Base-by-base conservation (phyloP, 2,329 filamentous ascomycete species). In the Pestalotiopsis fici region DNA sequence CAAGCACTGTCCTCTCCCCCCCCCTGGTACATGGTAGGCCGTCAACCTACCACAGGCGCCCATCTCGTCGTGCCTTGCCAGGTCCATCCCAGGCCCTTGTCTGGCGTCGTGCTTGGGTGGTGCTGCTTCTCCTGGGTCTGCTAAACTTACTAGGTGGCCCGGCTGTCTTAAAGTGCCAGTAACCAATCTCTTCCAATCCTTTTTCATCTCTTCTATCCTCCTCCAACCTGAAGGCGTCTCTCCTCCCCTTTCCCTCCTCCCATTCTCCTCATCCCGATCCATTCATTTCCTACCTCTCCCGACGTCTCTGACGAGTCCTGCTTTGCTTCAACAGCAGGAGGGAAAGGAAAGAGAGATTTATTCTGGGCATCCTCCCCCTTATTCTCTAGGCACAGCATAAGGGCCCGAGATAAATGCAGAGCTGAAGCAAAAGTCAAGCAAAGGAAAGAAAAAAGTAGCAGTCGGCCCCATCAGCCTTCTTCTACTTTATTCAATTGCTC, bases 141-240 rank as follows among this genome's bases (percentile, higher is more conserved):
- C 67, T 65, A 23, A 35, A 50, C 43, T 21, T 50, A 50, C 43
- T 50, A 50, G 43, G 43, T 50, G 43, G 67, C 57, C 55, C 56
- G 39, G 67, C 72, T 80, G 80, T 82, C 80, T 83, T 82, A 82
- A 83, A 78, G 78, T 78, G 79, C 78, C 76, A 76, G 76, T 78
- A 77, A 74, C 78, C 77, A 79, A 77, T 86, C 82, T 85, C 81
- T 82, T 82, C 84, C 84, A 85, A 83, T 86, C 85, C 84, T 83
- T 85, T 83, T 83, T 82, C 82, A 78, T 82, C 81, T 82, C 79
- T 80, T 83, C 80, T 79, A 81, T 85, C 82, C 82, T 85, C 80
- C 81, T 86, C 83, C 82, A 82, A 83, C 83, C 83, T 83, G 84
- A 82, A 76, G 77, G 71, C 77, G 74, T 77, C 77, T 78, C 74